Percentiles rank a stretch among this genome's conserved stretches.
These are phyloP conservation scores for Tuber borchii DNA, from an alignment of 495 filamentous ascomycete species.

Conservation along the genomic window DNA sequence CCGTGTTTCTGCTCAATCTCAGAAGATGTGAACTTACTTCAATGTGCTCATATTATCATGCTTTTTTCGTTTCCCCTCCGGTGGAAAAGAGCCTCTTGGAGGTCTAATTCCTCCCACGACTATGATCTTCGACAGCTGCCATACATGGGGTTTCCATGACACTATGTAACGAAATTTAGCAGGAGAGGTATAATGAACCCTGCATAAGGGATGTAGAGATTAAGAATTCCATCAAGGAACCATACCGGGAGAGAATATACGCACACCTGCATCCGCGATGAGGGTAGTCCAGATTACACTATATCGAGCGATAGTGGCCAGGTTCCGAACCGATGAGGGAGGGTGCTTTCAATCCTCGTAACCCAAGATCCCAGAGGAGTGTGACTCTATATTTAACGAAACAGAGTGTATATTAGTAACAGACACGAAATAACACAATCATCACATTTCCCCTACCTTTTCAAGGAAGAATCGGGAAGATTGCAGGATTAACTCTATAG, in stretches of 20 bases:
- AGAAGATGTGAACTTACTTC: not conserved
- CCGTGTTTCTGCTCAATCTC: not conserved
- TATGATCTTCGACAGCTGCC: not conserved
- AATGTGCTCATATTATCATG: not conserved
- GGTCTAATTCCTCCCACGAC: not conserved
- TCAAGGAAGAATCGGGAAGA: too few species aligned
- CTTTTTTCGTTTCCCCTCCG: not conserved
- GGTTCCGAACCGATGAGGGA: constrained; percentile 35
- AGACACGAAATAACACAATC: not conserved
- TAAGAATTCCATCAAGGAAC: constrained; percentile 48
- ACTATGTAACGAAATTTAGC: not conserved
- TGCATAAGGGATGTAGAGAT: too few species aligned
- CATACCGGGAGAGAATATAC: constrained; percentile 48
- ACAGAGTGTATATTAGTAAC: constrained; percentile 12
- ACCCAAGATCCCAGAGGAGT: constrained; percentile 40
- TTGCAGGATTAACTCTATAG: too few species aligned
- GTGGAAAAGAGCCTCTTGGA: not conserved
- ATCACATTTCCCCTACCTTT: constrained; percentile 22
- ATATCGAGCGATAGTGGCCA: constrained; percentile 44
- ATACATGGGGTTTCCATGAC: not conserved
- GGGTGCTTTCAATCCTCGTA: constrained; percentile 33
- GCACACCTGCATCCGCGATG: constrained; percentile 48
- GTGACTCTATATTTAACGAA: constrained; percentile 22
- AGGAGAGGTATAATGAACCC: constrained; percentile 7
- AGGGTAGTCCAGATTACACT: constrained; percentile 48